Conservation (phyloP, 108 stramenopile genomes). For the Phaeodactylum tricornutum region DNA sequence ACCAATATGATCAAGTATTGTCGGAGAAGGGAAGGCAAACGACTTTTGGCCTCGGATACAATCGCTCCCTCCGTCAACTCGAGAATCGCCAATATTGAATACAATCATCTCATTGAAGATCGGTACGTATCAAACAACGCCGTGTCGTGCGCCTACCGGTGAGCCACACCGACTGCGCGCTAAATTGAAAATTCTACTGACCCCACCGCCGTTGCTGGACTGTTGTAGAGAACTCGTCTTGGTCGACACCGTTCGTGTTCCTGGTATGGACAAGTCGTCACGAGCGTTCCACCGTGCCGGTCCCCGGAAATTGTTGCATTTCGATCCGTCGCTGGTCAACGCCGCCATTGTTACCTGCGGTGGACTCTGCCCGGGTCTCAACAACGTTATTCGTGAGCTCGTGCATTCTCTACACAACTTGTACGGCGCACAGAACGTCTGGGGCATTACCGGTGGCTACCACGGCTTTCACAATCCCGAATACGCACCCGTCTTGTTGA, state of each 20-base stretch:
- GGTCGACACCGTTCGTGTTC: slow-evolving; percentile 52
- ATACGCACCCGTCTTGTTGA: slow-evolving; percentile 14
- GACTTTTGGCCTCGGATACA: too few species aligned
- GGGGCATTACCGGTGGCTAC: slow-evolving; percentile 68
- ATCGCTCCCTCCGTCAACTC: too few species aligned
- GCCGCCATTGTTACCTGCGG: slow-evolving; percentile 85
- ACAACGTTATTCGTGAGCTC: slow-evolving; percentile 79
- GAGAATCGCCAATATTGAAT: too few species aligned
- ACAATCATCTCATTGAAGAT: too few species aligned
- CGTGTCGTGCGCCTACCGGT: too few species aligned
- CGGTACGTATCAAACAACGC: too few species aligned
- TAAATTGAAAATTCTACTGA: too few species aligned
- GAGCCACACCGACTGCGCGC: too few species aligned
- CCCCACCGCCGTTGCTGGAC: too few species aligned
- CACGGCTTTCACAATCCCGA: slow-evolving; percentile 47
- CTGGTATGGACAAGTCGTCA: slow-evolving; percentile 20
- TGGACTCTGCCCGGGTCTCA: slow-evolving; percentile 47
- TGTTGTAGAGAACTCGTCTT: too few species aligned
- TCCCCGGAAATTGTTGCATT: slow-evolving; percentile 69
- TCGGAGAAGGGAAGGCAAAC: too few species aligned
- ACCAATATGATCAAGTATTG: too few species aligned
- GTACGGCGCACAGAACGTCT: slow-evolving; percentile 49
- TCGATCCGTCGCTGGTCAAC: slow-evolving; percentile 70
- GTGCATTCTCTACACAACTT: slow-evolving; percentile 29
- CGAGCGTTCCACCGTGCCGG: slow-evolving; percentile 68